Base-by-base conservation (phyloP, 1,139 yeast genomes). In the Scheffersomyces titani region DNA sequence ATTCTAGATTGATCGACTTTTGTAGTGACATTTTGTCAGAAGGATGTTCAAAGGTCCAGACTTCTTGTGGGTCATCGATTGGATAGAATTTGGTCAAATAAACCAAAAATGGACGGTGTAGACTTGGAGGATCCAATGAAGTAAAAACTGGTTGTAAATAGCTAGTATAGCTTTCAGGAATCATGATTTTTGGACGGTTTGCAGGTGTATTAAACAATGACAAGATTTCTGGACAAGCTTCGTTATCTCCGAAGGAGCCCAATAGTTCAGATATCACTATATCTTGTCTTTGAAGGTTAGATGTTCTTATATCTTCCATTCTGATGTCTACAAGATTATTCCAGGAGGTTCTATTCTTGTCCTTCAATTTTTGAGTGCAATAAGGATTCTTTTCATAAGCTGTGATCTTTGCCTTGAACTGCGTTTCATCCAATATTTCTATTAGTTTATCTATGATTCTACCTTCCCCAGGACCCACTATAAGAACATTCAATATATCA, bases 201-300 rank as follows among this genome's bases (percentile, higher is more conserved):
- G 58, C 52, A 11, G 50, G 49, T 20, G 45, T 16, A 36, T 55
- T 46, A 44, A 63, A 64, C 1, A 72, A 65, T 21, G 68, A 64
- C 5, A 87, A 64, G 57, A 96, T 88, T 67, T 93, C 98, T 0
- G 98, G 98, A 16, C 91, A 81, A 18, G 90, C 77, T 68, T 93
- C 98, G 70, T 93, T 93, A 70, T 96, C 94, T 1, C 97, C 98
- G 74, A 92, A 89, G 6, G 97, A 90, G 2, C 98, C 98, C 30
- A 93, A 71, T 40, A 93, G 75, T 68, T 93, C 98, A 49, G 96
- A 89, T 1, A 93, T 79, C 16, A 92, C 81, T 50, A 92, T 67
- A 64, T 89, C 82, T 60, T 64, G 51, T 60, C 56, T 6, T 2
- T 68, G 58, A 81, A 86, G 82, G 3, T 65, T 59, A 30, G 40